Percentiles rank a stretch among this genome's conserved stretches.
Conservation (phyloP, 164 flowering plant genomes). For the Magnolia officinalis region DNA sequence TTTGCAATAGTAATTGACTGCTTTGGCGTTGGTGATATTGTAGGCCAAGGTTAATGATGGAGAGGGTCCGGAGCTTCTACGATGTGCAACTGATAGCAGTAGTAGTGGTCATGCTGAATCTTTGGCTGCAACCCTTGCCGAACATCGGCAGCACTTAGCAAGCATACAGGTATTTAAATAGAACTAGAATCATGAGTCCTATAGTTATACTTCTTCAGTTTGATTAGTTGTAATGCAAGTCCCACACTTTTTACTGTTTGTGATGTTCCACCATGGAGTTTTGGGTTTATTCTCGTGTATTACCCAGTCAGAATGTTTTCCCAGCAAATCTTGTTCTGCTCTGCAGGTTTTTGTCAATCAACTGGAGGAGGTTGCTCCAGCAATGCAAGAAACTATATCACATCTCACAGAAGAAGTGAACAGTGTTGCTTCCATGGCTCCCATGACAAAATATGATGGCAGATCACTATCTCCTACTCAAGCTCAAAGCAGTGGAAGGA, state of each 20-base stretch:
- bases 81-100: slow-evolving; percentile 56
- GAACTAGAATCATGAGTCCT: not conserved
- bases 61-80: slow-evolving; percentile 89
- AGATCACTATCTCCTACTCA: slow-evolving; percentile 58
- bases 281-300: not conserved
- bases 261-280: not conserved
- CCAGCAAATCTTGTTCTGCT: not conserved
- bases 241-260: not conserved
- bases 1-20: not conserved
- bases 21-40: slow-evolving; percentile 13
- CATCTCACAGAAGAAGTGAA: slow-evolving; percentile 83
- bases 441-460: slow-evolving; percentile 36
- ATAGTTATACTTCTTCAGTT: not conserved
- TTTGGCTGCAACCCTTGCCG: slow-evolving; percentile 78
- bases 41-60: slow-evolving; percentile 97
- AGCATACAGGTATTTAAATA: slow-evolving; percentile 75
- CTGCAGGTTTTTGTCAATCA: slow-evolving; percentile 86
- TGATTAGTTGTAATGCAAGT: not conserved
- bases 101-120: slow-evolving; percentile 91
- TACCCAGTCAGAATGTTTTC: not conserved
- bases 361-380: slow-evolving; percentile 85
- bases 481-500: slow-evolving; percentile 76
- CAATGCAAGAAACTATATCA: slow-evolving; percentile 76
- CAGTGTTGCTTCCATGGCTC: slow-evolving; percentile 48
- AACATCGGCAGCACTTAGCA: slow-evolving; percentile 91